Evolutionary conservation across 2,329 filamentous ascomycete genomes (phyloP), one percentile per base, ranked within the genome.

Genomic region (Penicillium brasilianum): DNA sequence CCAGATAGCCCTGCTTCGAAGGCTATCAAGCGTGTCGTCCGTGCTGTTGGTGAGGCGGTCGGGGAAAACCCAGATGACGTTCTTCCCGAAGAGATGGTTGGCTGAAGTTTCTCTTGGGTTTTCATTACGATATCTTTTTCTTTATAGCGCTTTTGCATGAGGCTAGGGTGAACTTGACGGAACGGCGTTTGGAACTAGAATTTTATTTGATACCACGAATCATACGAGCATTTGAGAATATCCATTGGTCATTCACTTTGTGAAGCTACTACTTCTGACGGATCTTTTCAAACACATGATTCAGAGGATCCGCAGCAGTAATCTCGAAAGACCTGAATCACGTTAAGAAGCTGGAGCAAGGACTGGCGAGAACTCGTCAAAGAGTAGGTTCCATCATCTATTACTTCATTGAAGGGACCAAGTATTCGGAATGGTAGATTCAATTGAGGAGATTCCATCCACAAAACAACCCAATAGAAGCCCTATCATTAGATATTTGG

Each of bases 1-100:
- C 92, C 94, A 0, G 93, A 98, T 69, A 97, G 92, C 68, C 94
- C 95, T 36, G 93, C 95, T 1, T 96, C 92, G 72, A 82, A 84
- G 68, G 93, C 94, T 3, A 86, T 99, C 62, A 89, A 87, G 78
- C 82, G 83, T 37, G 93, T 99, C 10, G 93, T 99, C 37, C 87
- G 85, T 71, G 85, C 86, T 51, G 83, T 97, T 54, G 87, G 87
- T 18, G 80, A 82, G 66, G 82, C 90, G 74, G 81, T 92, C 65
- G 88, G 88, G 3, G 78, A 90, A 59, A 82, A 89, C 66, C 79
- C 83, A n/a, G 77, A 85, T 52, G 77, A 82, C 53, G 80, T 80
- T 36, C 70, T 80, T 9, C 77, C 77, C 1, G 75, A 78, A 54
- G 72, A 71, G 8, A 56, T 67, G 64, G 58, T 64, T 34, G 68